These are phyloP conservation scores for Amanita rubescens DNA, from an alignment of 768 basidiomycete genomes.

Conservation along the genomic window DNA sequence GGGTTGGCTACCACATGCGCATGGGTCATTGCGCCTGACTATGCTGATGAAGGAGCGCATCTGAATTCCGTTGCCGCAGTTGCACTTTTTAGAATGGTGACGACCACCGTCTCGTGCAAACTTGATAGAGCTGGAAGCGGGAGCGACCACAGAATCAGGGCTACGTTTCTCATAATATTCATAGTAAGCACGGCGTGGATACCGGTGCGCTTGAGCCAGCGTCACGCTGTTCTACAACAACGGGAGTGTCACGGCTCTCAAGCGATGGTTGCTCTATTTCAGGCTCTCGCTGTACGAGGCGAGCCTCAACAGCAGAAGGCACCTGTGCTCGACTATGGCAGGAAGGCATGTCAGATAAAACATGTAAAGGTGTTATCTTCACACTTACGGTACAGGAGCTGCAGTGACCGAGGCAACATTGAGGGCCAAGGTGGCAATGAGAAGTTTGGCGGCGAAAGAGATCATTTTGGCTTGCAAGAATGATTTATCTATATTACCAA, in stretches of 20 bases:
- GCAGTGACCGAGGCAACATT: conserved; percentile 28
- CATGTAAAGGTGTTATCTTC: not conserved
- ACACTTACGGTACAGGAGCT: conserved; percentile 32
- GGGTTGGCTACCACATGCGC: not conserved
- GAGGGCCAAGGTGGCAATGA: conserved; percentile 32
- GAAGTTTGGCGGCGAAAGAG: conserved; percentile 27
- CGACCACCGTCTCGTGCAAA: not conserved
- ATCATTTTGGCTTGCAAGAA: conserved; percentile 32
- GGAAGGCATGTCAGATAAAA: not conserved
- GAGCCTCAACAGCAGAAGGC: conserved; percentile 20
- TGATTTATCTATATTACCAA: conserved; percentile 20
- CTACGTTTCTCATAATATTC: conserved; percentile 25
- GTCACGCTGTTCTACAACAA: conserved; percentile 9
- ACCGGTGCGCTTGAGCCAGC: conserved; percentile 14
- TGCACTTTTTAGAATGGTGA: not conserved
- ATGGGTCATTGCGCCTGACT: conserved; percentile 1
- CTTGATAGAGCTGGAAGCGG: not conserved
- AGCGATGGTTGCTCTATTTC: conserved; percentile 16
- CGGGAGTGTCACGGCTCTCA: conserved; percentile 21
- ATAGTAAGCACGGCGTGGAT: conserved; percentile 20
- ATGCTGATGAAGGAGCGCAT: conserved; percentile 1
- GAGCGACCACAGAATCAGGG: not conserved
- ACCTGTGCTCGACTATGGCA: conserved; percentile 20
- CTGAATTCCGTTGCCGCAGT: not conserved
- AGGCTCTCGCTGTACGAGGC: conserved; percentile 18